Percentiles rank a stretch among this genome's conserved stretches.
Evolutionary conservation across 192 early-diverging fungal species (phyloP).

Genomic region (Coemansia guatemalensis): DNA sequence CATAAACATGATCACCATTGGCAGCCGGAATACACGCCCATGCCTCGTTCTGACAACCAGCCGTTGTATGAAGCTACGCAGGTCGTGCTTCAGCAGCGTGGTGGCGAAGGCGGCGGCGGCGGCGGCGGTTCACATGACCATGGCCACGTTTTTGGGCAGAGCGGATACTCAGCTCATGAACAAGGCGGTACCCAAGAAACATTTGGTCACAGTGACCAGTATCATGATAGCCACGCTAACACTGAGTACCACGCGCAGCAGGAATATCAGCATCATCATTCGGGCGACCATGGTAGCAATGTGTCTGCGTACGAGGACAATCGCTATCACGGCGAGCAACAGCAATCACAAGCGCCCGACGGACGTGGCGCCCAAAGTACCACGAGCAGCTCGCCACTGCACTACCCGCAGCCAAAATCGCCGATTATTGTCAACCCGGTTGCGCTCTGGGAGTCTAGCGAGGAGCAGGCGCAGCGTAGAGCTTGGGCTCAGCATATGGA

Average conservation of each 20-base stretch:
- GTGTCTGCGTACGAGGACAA: no score
- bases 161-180: neutral
- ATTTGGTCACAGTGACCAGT: neutral
- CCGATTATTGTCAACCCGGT: slow-evolving; percentile 54
- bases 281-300: neutral
- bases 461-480: slow-evolving; percentile 45
- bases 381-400: slow-evolving; percentile 33
- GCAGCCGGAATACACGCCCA: slow-evolving; percentile 17
- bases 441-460: slow-evolving; percentile 51
- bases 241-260: neutral
- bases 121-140: neutral
- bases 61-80: slow-evolving; percentile 51
- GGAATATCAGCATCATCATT: neutral
- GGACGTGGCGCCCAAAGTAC: slow-evolving; percentile 17
- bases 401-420: slow-evolving; percentile 50
- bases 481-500: slow-evolving; percentile 46
- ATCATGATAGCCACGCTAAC: neutral
- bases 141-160: neutral
- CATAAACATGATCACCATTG: slow-evolving; percentile 8
- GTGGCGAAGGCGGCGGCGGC: neutral
- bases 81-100: slow-evolving; percentile 39
- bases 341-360: slow-evolving; percentile 10
- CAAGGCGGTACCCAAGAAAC: neutral
- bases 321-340: neutral
- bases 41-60: slow-evolving; percentile 29